Evolutionary conservation across 2,329 filamentous ascomycete genomes (phyloP), one percentile per base, ranked within the genome.

Genomic region (Uncinocarpus reesii): DNA sequence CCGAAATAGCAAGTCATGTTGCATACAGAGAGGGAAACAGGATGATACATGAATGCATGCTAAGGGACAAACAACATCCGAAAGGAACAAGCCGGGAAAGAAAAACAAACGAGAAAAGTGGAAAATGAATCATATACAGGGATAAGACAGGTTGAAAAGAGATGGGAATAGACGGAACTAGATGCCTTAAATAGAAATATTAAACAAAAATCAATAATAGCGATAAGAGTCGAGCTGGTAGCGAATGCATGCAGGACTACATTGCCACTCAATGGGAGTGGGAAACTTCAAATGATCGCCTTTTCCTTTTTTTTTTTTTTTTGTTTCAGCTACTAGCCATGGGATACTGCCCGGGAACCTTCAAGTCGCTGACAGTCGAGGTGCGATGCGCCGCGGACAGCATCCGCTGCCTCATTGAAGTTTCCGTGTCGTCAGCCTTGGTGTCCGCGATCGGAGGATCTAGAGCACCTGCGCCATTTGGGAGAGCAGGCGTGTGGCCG

Each of bases 321-420:
- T 24, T 15, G 24, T 13, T 41, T 41, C 28, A 46, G 32, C 16
- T 42, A 11, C 47, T 47, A 36, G 42, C 20, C 2, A 18, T 40
- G 7, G 80, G 80, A 59, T 75, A 87, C 55, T 81, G 74, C 8
- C 83, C 83, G 2, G 83, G 83, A 15, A 87, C 75, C 58, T 84
- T 81, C 43, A 86, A 65, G 58, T 81, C 75, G 47, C 79, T 80
- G 37, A 84, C 77, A 23, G 75, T 77, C 10, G 73, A 71, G 5
- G 72, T 68, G 54, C 74, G 72, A 40, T 71, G 66, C 5, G 29
- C 16, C 15, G 5, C 26, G 10, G 43, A n/a, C 36, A 41, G 23
- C 35, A 24, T 11, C 6, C n/a, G 35, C 18, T 23, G 41, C n/a
- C 13, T 43, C 10, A 10, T 35, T 11, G 29, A 24, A 13, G 10